Conservation (phyloP, 208 protist species). For the Phytomonas francai region DNA sequence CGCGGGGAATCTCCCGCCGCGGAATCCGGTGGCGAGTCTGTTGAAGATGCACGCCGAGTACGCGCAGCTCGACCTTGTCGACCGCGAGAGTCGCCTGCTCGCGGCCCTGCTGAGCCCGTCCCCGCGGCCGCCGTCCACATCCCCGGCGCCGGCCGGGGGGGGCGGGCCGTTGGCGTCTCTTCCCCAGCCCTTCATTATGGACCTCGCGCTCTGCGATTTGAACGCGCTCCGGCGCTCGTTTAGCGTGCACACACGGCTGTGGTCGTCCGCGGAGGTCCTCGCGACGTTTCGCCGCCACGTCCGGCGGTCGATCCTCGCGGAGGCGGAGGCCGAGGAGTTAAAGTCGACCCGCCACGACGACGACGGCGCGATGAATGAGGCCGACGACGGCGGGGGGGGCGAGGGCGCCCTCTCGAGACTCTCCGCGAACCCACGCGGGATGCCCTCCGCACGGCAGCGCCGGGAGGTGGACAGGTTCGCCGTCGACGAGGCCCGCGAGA, state of each 20-base stretch:
- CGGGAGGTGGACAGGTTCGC: not conserved
- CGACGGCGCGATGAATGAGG: not conserved
- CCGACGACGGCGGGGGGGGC: not conserved
- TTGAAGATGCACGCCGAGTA: no score
- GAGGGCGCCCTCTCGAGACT: not conserved
- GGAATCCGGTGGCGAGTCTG: no score
- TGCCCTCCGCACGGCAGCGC: not conserved
- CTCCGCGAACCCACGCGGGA: not conserved
- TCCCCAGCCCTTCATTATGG: slow-evolving; percentile 29
- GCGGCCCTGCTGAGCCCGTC: no score
- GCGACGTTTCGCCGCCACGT: slow-evolving; percentile 36
- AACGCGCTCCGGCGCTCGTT: slow-evolving; percentile 46
- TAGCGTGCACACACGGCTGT: slow-evolving; percentile 32
- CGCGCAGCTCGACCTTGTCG: no score
- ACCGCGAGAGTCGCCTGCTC: no score
- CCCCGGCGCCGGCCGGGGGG: no score
- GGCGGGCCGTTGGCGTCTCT: no score
- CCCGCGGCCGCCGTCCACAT: no score
- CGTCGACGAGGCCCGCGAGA: not conserved
- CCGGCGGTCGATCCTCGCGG: slow-evolving; percentile 20
- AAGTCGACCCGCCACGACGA: not conserved
- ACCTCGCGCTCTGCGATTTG: slow-evolving; percentile 50
- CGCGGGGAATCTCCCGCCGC: no score
- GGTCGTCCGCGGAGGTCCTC: slow-evolving; percentile 26
- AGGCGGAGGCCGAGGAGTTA: slow-evolving; percentile 12